A percentile compares a stretch with the other conserved stretches of the same genome.
phyloP scores from a whole-genome alignment of 2,329 filamentous ascomycete species.

The Dactylellina parvicollis region DNA sequence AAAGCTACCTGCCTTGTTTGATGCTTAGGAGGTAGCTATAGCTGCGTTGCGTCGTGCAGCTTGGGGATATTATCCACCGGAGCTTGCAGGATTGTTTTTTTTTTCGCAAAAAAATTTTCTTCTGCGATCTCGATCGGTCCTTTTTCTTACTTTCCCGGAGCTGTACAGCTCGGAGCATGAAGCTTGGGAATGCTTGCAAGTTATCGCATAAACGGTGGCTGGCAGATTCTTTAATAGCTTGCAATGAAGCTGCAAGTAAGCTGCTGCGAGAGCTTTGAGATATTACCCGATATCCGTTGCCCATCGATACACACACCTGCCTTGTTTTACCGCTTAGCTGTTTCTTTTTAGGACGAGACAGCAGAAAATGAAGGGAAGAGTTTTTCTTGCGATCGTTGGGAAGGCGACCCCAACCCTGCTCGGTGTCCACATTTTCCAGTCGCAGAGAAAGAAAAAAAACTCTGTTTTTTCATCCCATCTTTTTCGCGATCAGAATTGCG shows the following conservation, averaged over 20 bases:
- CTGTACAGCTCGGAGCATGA: neutral
- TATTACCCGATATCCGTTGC: conserved; percentile 6
- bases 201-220: conserved; percentile 20
- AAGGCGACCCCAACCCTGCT: conserved; percentile 1
- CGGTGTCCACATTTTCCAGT: conserved; percentile 19
- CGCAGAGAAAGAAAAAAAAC: neutral
- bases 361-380: neutral
- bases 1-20: neutral
- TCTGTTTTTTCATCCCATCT: conserved; percentile 51
- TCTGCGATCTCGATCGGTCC: neutral
- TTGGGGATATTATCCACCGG: neutral
- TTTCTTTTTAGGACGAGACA: conserved; percentile 27
- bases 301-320: conserved; percentile 16
- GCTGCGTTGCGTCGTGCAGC: neutral
- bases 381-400: conserved; percentile 7
- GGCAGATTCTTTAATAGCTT: neutral
- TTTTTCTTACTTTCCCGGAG: neutral
- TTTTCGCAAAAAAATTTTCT: neutral
- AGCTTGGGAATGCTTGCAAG: conserved; percentile 12
- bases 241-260: neutral
- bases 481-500: conserved; percentile 26
- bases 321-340: conserved; percentile 37
- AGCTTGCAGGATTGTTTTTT: neutral
- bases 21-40: neutral
- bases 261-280: neutral